phyloP scores from a whole-genome alignment of 2,329 filamentous ascomycete genomes.

The Emergomyces orientalis region DNA sequence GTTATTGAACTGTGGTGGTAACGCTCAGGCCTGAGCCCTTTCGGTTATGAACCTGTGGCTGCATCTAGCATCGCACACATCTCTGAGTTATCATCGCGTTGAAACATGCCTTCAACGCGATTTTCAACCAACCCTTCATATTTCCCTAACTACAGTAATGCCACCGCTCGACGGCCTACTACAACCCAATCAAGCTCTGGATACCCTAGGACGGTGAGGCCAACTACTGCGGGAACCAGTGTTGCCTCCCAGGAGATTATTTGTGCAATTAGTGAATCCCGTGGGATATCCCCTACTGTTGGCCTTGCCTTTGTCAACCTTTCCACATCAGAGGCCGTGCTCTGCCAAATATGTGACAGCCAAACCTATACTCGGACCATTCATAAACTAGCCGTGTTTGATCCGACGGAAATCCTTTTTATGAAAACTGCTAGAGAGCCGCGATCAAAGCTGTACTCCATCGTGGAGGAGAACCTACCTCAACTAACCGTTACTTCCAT shows the following conservation, averaged over 20 bases:
- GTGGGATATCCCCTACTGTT: slow-evolving; percentile 75
- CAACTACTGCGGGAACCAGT: slow-evolving; percentile 48
- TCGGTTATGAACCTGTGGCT: neutral
- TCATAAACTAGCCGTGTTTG: slow-evolving; percentile 73
- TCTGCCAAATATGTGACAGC: slow-evolving; percentile 87
- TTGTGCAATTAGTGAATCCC: slow-evolving; percentile 81
- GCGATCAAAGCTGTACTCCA: slow-evolving; percentile 63
- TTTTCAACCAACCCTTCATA: slow-evolving; percentile 5
- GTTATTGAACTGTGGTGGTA: neutral
- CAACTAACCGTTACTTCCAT: slow-evolving; percentile 54
- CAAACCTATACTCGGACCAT: slow-evolving; percentile 84
- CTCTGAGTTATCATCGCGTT: neutral
- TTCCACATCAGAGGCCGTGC: slow-evolving; percentile 69
- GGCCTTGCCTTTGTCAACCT: slow-evolving; percentile 83
- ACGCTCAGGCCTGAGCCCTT: neutral
- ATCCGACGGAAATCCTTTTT: slow-evolving; percentile 71
- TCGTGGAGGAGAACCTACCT: slow-evolving; percentile 63
- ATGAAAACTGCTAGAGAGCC: slow-evolving; percentile 60
- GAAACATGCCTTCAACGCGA: slow-evolving; percentile 4
- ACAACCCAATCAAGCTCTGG: slow-evolving; percentile 30
- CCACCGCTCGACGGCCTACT: slow-evolving; percentile 13
- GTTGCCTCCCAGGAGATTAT: slow-evolving; percentile 60
- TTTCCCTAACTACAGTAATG: slow-evolving; percentile 1
- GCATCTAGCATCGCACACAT: neutral
- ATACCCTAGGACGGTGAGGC: slow-evolving; percentile 43